Evolutionary conservation across 1,284 basidiomycete genomes (phyloP), one percentile per base, ranked within the genome.

Genomic region (Sporisorium iseilematis-ciliati): DNA sequence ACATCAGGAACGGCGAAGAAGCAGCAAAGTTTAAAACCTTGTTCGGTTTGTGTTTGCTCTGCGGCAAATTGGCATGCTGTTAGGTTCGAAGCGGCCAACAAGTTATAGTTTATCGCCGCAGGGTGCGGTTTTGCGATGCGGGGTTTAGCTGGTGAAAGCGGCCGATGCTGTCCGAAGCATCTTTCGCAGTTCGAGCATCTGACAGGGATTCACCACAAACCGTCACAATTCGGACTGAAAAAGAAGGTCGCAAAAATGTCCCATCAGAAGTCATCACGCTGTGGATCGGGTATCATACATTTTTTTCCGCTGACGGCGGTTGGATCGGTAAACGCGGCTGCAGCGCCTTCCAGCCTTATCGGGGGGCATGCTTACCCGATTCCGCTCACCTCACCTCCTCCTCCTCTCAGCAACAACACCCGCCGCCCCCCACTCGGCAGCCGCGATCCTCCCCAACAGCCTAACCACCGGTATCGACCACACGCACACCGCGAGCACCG

Each of bases 391-490:
- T 43, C 40, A 55, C 3, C 41, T n/a, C 21, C 35, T n/a, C 21
- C 35, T 26, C 25, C 33, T 29, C 31, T 26, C 4, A 4, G 11
- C 60, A 33, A 55, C 55, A 14, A 61, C 57, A 20, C 65, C 59
- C 7, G 46, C 61, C 43, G 65, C 68, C 1, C 65, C 61, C 74
- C 74, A 76, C 52, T 76, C 65, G 2, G 67, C 67, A 20, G 68
- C 68, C 2, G 74, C 74, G 16, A 72, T 50, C 41, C 59, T 51
- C 7, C 68, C 74, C 8, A 76, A 23, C 56, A 76, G n/a, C 48
- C 74, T 61, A 38, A 57, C 68, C 48, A 76, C 62, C 3, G 74
- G 74, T 21, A 76, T 46, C 21, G 50, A 42, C 74, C 74, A 76
- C 0, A 76, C 62, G 31, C 68, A 76, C 6, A 76, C 25, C 20